These are phyloP conservation scores for Didymella exigua DNA, from an alignment of 2,329 filamentous ascomycete genomes.

Conservation along the genomic window DNA sequence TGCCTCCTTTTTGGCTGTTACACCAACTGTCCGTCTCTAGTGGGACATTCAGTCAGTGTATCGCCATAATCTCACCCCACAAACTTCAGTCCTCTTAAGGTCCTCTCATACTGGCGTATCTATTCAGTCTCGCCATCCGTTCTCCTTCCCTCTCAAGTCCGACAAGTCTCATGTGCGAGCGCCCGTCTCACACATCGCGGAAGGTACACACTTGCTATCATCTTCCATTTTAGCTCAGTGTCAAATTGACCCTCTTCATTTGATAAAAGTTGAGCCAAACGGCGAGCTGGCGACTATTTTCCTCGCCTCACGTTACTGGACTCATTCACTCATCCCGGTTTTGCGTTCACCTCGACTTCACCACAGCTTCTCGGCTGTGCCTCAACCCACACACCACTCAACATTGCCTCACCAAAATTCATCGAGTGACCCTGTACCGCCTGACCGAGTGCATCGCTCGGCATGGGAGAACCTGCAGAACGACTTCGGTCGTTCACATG, in stretches of 20 bases:
- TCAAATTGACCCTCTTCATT: too few species aligned
- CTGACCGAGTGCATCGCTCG: not conserved
- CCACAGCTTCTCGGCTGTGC: not conserved
- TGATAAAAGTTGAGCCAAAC: not conserved
- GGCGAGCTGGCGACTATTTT: not conserved
- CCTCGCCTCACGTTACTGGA: not conserved
- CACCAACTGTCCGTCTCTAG: too few species aligned
- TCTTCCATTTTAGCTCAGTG: not conserved
- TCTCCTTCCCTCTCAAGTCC: not conserved
- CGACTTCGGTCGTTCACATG: not conserved
- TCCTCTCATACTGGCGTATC: not conserved
- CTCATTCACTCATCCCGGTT: not conserved
- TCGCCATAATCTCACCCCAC: not conserved
- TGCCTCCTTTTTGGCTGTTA: too few species aligned
- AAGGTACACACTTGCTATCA: too few species aligned
- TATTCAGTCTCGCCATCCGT: not conserved
- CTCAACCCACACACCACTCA: not conserved
- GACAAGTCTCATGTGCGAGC: not conserved
- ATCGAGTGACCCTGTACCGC: not conserved
- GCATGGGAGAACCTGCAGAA: not conserved
- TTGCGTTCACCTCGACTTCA: constrained; percentile 4
- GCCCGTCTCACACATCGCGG: not conserved
- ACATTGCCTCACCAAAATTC: not conserved
- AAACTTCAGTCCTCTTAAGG: too few species aligned
- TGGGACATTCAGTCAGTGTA: not conserved